These are phyloP conservation scores for Bothriochloa decipiens DNA, from an alignment of 176 grass and related monocot genomes.

Conservation along the genomic window DNA sequence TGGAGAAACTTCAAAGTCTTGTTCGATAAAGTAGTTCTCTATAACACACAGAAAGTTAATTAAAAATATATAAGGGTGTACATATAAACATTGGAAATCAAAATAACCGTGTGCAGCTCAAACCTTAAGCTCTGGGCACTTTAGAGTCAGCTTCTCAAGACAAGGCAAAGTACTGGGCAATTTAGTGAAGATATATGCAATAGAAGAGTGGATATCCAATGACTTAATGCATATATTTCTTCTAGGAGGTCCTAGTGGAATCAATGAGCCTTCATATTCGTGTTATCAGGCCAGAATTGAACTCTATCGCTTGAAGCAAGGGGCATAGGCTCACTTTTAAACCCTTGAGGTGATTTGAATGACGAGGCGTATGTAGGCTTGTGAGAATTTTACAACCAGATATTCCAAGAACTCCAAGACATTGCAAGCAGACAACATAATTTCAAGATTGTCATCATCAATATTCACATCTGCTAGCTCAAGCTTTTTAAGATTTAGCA, in stretches of 20 bases:
- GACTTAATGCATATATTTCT: not conserved
- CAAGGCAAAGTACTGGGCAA: not conserved
- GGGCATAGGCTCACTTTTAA: not conserved
- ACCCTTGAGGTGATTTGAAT: not conserved
- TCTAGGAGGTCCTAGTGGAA: not conserved
- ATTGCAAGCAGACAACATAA: not conserved
- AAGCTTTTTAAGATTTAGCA: constrained; percentile 25
- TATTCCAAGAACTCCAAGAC: constrained; percentile 24
- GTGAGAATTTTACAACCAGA: not conserved
- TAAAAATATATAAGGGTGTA: not conserved
- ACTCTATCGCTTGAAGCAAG: constrained; percentile 2
- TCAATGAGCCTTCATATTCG: not conserved
- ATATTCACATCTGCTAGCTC: constrained; percentile 3
- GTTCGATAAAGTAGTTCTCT: not conserved
- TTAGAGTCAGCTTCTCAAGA: not conserved
- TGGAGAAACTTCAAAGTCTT: not conserved
- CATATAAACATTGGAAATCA: not conserved
- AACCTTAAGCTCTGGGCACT: not conserved
- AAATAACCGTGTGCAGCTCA: not conserved
- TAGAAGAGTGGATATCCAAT: not conserved
- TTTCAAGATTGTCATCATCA: constrained; percentile 16
- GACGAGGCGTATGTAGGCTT: not conserved
- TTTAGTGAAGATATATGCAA: constrained; percentile 17
- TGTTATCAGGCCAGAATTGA: not conserved
- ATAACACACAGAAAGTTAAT: not conserved